phyloP scores from a whole-genome alignment of 208 protist genomes.

The Acanthamoeba divionensis region DNA sequence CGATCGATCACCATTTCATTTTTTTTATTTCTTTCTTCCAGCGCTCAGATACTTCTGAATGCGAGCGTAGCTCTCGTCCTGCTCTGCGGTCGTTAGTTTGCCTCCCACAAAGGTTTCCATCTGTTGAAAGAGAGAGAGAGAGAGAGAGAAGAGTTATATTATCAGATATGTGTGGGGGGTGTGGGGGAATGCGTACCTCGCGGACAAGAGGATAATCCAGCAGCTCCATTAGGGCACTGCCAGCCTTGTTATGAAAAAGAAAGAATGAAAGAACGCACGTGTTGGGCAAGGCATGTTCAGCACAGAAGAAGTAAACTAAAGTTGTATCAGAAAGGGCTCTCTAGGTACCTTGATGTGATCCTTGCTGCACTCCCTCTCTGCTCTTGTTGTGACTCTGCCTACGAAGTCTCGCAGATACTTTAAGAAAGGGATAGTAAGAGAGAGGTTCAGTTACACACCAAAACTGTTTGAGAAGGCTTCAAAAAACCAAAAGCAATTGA shows the following conservation, averaged over 20 bases:
- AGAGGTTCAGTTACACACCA: too few species aligned
- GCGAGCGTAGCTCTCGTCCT: not conserved
- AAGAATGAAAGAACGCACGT: not conserved
- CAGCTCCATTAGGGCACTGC: not conserved
- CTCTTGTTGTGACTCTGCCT: not conserved
- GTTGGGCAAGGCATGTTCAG: not conserved
- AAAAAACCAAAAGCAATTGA: too few species aligned
- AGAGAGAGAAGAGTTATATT: not conserved
- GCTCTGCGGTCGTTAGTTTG: not conserved
- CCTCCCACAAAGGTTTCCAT: conserved; percentile 13
- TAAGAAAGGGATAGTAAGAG: not conserved
- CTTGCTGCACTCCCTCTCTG: not conserved
- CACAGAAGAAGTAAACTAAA: not conserved
- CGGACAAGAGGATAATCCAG: not conserved
- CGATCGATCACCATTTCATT: not conserved
- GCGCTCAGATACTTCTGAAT: not conserved
- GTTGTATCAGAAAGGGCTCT: too few species aligned
- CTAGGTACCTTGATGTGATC: not conserved
- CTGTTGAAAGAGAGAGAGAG: not conserved
- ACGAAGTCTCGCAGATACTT: conserved; percentile 24
- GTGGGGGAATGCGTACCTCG: not conserved
- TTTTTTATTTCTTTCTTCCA: not conserved
- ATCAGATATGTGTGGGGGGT: not conserved
- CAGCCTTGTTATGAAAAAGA: not conserved
- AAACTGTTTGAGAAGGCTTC: too few species aligned